Conservation (phyloP, 768 basidiomycete species). For the Panaeolus cyanescens region DNA sequence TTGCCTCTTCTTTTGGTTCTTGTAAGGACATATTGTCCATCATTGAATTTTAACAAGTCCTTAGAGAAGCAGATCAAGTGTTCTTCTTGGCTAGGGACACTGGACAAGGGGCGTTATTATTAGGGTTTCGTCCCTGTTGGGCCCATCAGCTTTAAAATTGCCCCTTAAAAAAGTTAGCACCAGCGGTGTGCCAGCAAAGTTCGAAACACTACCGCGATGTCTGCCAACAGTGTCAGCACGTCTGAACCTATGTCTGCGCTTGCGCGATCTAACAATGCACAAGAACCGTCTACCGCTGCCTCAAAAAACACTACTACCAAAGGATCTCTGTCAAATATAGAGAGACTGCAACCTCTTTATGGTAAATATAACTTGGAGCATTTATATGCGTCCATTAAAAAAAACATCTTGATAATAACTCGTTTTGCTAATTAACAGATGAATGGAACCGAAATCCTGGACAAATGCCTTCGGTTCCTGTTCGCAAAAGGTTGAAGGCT, state of each 20-base stretch:
- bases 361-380: background rate
- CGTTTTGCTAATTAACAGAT: background rate
- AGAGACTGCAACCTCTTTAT: background rate
- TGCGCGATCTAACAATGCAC: background rate
- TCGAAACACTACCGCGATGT: background rate
- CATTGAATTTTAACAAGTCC: slow-evolving; percentile 3
- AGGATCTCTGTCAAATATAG: background rate
- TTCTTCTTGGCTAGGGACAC: too few relatives aligned
- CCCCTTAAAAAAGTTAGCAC: background rate
- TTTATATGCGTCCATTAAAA: background rate
- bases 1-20: slow-evolving; percentile 4
- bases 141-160: background rate
- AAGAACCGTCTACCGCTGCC: background rate
- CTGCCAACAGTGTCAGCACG: background rate
- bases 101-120: too few relatives aligned
- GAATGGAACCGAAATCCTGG: background rate
- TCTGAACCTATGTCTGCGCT: background rate
- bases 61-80: background rate
- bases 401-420: background rate
- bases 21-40: slow-evolving; percentile 1
- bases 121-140: background rate
- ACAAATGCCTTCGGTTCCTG: background rate
- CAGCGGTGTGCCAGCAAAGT: background rate
- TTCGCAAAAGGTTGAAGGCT: background rate
- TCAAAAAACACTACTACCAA: background rate